phyloP scores from a whole-genome alignment of 2,329 filamentous ascomycete species.

The Plenodomus biglobosus region DNA sequence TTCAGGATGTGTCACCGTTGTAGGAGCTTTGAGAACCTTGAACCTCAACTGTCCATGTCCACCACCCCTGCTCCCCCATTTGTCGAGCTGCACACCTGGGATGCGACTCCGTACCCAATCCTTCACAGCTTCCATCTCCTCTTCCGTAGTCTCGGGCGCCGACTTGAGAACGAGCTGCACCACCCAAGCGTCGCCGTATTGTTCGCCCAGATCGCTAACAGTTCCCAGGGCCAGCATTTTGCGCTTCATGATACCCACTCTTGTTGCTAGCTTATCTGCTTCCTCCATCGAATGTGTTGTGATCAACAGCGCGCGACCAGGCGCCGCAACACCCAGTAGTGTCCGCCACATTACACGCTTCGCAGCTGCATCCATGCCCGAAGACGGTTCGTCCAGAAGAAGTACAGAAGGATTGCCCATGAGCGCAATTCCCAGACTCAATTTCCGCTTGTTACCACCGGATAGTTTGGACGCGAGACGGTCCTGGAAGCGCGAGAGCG shows the following conservation, averaged over 20 bases:
- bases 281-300: conserved; percentile 97
- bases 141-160: conserved; percentile 70
- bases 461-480: conserved; percentile 79
- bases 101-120: conserved; percentile 66
- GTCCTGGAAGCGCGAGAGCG: conserved; percentile 67
- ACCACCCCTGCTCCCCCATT: conserved; percentile 68
- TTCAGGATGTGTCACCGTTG: conserved; percentile 29
- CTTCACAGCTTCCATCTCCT: conserved; percentile 67
- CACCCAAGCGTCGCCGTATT: conserved; percentile 77
- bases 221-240: conserved; percentile 84
- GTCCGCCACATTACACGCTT: conserved; percentile 95
- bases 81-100: conserved; percentile 61
- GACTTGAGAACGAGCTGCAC: conserved; percentile 77
- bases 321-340: conserved; percentile 65
- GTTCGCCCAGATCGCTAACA: conserved; percentile 68
- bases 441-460: conserved; percentile 91
- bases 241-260: conserved; percentile 82
- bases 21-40: conserved; percentile 62
- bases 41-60: conserved; percentile 84
- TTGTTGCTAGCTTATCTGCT: conserved; percentile 80
- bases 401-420: conserved; percentile 90
- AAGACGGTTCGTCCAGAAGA: conserved; percentile 84
- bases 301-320: conserved; percentile 78
- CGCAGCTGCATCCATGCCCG: conserved; percentile 84
- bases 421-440: conserved; percentile 83